Base-by-base conservation (phyloP, 139 green algal genomes). In the Volvox reticuliferus region DNA sequence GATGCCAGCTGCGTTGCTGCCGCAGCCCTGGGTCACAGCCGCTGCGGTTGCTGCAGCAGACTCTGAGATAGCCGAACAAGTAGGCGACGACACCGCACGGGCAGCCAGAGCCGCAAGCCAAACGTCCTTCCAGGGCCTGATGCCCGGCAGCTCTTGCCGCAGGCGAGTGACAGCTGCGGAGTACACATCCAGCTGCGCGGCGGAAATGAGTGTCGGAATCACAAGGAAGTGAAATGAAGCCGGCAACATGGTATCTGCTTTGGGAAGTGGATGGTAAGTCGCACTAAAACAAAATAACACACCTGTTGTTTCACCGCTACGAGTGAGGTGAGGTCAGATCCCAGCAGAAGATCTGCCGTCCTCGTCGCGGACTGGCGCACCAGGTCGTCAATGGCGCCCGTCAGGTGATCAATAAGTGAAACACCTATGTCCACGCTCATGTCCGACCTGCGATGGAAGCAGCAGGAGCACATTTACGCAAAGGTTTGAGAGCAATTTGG, bases 241-340 rank as follows among this genome's bases (percentile, higher is more conserved):
- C 44, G n/a, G n/a, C n/a, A n/a, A n/a, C n/a, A n/a, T n/a, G n/a
- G n/a, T n/a, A n/a, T n/a, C n/a, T n/a, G n/a, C n/a, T n/a, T n/a
- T n/a, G n/a, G n/a, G n/a, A n/a, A n/a, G n/a, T n/a, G n/a, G n/a
- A n/a, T n/a, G n/a, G n/a, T n/a, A n/a, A n/a, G n/a, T n/a, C n/a
- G n/a, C n/a, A n/a, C n/a, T n/a, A n/a, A n/a, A 73, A 73, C 21
- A 5, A 12, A 12, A 18, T 32, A 79, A 79, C 14, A 20, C 32
- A 90, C 86, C 86, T 90, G 86, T 69, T 90, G 86, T 55, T 90
- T 83, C 13, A 76, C 86, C 6, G 86, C 86, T 22, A 68, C 50
- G 21, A 90, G 73, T 2, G 73, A 77, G 0, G 73, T 90, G 18
- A 90, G 71, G 50, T 90, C 86, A 0, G 71, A 76, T 0, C 86